Percentiles rank a stretch among this genome's conserved stretches.
Conservation (phyloP, 495 filamentous ascomycete genomes). For the Pyrenula massariospora region DNA sequence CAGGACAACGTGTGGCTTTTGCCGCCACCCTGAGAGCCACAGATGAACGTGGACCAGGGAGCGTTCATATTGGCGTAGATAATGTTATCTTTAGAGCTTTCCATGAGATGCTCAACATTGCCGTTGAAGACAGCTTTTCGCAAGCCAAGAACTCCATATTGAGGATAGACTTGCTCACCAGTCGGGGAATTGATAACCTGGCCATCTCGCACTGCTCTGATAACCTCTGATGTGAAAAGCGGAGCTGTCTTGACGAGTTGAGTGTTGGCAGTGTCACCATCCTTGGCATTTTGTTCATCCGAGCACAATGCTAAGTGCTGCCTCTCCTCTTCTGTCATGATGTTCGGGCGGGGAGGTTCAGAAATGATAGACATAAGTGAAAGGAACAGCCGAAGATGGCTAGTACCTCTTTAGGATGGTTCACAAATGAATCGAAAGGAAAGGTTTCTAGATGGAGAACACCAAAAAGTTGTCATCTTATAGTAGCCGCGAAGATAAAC, state of each 20-base stretch:
- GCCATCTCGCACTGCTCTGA: not conserved
- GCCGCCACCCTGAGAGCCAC: constrained; percentile 64
- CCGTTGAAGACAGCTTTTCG: not conserved
- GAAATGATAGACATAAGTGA: too few relatives aligned
- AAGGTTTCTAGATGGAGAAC: too few relatives aligned
- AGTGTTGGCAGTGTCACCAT: not conserved
- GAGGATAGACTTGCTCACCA: not conserved
- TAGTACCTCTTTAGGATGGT: too few relatives aligned
- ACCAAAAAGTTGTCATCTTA: too few relatives aligned
- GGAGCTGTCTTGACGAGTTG: not conserved
- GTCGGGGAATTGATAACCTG: not conserved
- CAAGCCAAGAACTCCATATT: not conserved
- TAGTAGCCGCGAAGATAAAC: too few relatives aligned
- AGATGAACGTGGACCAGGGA: constrained; percentile 64
- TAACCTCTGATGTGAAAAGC: not conserved
- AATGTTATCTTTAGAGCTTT: not conserved
- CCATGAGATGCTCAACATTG: not conserved
- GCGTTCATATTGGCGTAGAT: constrained; percentile 41
- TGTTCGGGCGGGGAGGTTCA: too few relatives aligned
- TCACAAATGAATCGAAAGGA: too few relatives aligned
- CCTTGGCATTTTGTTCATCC: not conserved
- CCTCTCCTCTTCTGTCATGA: not conserved
- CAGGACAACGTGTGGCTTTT: constrained; percentile 66
- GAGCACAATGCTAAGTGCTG: not conserved
- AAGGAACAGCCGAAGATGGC: too few relatives aligned